A percentile compares a stretch with the other conserved stretches of the same genome.
Evolutionary conservation across 352 stramenopile genomes (phyloP).

Genomic region (Globisporangium emineosum): DNA sequence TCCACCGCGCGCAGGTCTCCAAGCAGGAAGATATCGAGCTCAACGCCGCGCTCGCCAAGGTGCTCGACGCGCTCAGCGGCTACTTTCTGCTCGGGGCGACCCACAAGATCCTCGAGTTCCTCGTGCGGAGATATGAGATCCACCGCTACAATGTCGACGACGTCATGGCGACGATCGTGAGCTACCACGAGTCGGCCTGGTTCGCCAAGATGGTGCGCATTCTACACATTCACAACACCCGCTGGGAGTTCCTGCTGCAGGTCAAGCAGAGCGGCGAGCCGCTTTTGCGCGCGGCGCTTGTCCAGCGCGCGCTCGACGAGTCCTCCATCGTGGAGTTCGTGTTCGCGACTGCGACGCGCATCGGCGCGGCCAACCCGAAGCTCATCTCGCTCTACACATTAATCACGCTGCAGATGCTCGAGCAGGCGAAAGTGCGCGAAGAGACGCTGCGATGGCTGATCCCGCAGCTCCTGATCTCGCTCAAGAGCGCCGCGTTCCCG

Average conservation of each 20-base stretch:
- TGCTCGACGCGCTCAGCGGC: slow-evolving; percentile 80
- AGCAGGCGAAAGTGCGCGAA: slow-evolving; percentile 60
- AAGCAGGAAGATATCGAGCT: slow-evolving; percentile 65
- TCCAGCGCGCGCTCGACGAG: slow-evolving; percentile 74
- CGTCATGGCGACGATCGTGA: slow-evolving; percentile 77
- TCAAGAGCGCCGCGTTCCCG: slow-evolving; percentile 62
- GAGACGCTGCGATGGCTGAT: slow-evolving; percentile 76
- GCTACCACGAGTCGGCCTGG: slow-evolving; percentile 84
- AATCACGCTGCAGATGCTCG: slow-evolving; percentile 77
- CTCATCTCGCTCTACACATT: slow-evolving; percentile 86
- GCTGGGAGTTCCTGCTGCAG: slow-evolving; percentile 80
- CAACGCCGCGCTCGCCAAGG: slow-evolving; percentile 53
- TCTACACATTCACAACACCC: slow-evolving; percentile 72
- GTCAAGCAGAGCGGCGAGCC: slow-evolving; percentile 72
- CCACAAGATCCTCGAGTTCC: slow-evolving; percentile 89
- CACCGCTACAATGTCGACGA: slow-evolving; percentile 85
- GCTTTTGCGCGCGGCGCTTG: slow-evolving; percentile 61
- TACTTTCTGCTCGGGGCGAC: slow-evolving; percentile 77
- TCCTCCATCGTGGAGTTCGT: slow-evolving; percentile 76
- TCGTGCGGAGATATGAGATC: slow-evolving; percentile 86
- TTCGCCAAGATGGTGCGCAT: slow-evolving; percentile 85
- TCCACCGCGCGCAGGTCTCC: slow-evolving; percentile 67
- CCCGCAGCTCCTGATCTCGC: slow-evolving; percentile 63
- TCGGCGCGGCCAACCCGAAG: slow-evolving; percentile 67
- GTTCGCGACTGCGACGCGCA: slow-evolving; percentile 54